These are phyloP conservation scores for Picea sitchensis DNA, from an alignment of 75 land plant species.

Conservation along the genomic window DNA sequence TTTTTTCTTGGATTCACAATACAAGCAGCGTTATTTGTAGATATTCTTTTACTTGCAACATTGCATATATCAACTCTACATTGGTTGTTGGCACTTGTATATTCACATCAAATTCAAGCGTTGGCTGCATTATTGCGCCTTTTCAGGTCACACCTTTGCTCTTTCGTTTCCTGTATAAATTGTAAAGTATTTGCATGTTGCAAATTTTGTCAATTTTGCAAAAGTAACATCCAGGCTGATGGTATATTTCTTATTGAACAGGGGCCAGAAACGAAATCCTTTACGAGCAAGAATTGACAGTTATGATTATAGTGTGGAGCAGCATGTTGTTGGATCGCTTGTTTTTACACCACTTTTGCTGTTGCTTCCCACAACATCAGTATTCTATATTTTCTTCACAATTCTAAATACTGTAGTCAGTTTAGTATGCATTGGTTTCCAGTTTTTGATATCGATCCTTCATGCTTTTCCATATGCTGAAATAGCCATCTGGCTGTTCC, in stretches of 20 bases:
- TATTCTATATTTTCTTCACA: slow-evolving; percentile 90
- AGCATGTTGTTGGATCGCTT: slow-evolving; percentile 96
- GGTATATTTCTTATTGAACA: slow-evolving; percentile 22
- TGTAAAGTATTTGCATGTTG: neutral
- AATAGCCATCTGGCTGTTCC: slow-evolving; percentile 65
- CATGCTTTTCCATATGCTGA: slow-evolving; percentile 80
- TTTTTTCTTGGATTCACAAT: slow-evolving; percentile 69
- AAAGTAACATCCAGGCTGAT: neutral
- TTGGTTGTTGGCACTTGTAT: slow-evolving; percentile 60
- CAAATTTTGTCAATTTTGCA: neutral
- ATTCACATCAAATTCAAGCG: slow-evolving; percentile 77
- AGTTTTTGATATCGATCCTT: slow-evolving; percentile 50
- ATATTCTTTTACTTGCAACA: slow-evolving; percentile 58
- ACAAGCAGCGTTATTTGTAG: slow-evolving; percentile 75
- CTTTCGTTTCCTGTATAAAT: neutral
- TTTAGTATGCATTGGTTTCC: slow-evolving; percentile 45
- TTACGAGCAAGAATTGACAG: slow-evolving; percentile 83
- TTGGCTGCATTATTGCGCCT: slow-evolving; percentile 91
- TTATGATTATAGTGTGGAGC: slow-evolving; percentile 84
- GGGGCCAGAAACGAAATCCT: slow-evolving; percentile 89
- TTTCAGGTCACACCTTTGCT: slow-evolving; percentile 61
- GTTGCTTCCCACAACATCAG: slow-evolving; percentile 92
- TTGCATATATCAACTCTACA: slow-evolving; percentile 65
- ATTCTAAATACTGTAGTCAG: slow-evolving; percentile 49
- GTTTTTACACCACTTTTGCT: slow-evolving; percentile 88